phyloP scores from a whole-genome alignment of 768 basidiomycete genomes.

The Suillus plorans region DNA sequence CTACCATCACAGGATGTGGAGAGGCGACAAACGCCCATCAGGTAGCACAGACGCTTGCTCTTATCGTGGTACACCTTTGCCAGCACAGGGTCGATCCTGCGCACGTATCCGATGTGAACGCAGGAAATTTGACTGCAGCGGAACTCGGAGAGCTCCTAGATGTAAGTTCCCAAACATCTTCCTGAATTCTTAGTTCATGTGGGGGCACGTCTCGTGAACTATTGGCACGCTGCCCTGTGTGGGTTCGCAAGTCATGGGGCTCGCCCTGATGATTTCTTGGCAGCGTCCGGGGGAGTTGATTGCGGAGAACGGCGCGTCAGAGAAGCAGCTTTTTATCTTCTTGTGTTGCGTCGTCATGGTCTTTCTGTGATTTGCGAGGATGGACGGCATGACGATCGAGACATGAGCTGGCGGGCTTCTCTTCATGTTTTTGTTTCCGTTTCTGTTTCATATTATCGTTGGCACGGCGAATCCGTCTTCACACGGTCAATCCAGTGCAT shows the following conservation, averaged over 20 bases:
- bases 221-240: neutral
- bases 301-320: neutral
- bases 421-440: neutral
- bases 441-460: conserved; percentile 1
- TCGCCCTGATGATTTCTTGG: neutral
- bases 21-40: conserved; percentile 7
- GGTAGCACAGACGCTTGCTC: conserved; percentile 23
- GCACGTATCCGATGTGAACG: conserved; percentile 5
- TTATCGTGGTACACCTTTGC: conserved; percentile 24
- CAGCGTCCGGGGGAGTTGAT: neutral
- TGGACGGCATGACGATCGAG: neutral
- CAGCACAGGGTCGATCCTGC: conserved; percentile 17
- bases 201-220: neutral
- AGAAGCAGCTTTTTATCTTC: neutral
- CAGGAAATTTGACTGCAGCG: conserved; percentile 25
- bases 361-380: neutral
- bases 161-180: conserved; percentile 22
- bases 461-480: neutral
- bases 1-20: neutral
- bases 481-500: neutral
- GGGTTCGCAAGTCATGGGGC: neutral
- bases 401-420: neutral
- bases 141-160: conserved; percentile 33
- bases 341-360: neutral
- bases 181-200: neutral